A percentile compares a stretch with the other conserved stretches of the same genome.
Conservation (phyloP, 768 basidiomycete genomes). For the Lactarius evosmus region DNA sequence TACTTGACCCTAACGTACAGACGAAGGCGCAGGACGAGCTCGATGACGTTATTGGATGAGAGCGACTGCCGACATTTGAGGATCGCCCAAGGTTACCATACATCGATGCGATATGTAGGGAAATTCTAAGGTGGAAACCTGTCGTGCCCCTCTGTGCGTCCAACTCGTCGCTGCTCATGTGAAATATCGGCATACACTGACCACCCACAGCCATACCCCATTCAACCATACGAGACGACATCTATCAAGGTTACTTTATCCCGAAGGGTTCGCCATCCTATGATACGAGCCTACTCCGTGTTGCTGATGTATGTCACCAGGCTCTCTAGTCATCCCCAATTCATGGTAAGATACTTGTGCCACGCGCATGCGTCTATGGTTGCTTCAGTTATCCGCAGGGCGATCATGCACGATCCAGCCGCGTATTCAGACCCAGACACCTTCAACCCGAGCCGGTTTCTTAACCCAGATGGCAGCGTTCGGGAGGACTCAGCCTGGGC, state of each 20-base stretch:
- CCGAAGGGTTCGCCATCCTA: neutral
- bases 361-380: no score
- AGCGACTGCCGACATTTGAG: slow-evolving; percentile 8
- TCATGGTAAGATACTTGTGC: neutral
- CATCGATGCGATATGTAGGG: slow-evolving; percentile 8
- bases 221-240: neutral
- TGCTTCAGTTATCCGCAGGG: neutral
- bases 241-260: neutral
- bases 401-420: neutral
- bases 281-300: no score
- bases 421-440: neutral
- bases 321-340: neutral
- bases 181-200: no score
- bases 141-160: neutral
- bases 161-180: neutral
- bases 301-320: neutral
- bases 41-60: slow-evolving; percentile 4
- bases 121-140: slow-evolving; percentile 9
- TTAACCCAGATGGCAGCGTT: neutral
- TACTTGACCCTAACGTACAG: slow-evolving; percentile 10
- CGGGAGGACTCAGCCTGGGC: neutral
- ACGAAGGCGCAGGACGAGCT: neutral
- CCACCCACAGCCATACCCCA: neutral
- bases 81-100: slow-evolving; percentile 8
- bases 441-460: slow-evolving; percentile 2